These are phyloP conservation scores for Ustilago cynodontis DNA, from an alignment of 1,284 basidiomycete genomes.

Conservation along the genomic window DNA sequence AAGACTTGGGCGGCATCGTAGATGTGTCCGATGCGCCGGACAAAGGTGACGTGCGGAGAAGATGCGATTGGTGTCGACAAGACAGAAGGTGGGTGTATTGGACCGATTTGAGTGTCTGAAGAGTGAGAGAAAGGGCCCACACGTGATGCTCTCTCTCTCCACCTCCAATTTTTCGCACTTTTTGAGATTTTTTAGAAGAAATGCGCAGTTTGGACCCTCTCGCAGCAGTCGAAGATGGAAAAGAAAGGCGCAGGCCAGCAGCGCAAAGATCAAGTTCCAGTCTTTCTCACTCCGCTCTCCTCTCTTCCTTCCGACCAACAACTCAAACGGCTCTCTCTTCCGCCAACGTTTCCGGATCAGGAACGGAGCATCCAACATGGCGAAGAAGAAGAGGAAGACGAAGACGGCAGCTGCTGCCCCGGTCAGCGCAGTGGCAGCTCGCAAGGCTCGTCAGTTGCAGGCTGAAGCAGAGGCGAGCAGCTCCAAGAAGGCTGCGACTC, in stretches of 20 bases:
- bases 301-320: not conserved
- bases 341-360: not conserved
- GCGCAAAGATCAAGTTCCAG: not conserved
- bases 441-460: conserved; percentile 26
- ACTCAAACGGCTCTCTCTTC: not conserved
- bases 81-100: not conserved
- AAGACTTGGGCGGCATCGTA: conserved; percentile 46
- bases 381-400: no score
- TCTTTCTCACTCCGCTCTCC: not conserved
- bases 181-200: conserved; percentile 23
- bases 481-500: conserved; percentile 7
- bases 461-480: conserved; percentile 15
- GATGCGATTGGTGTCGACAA: not conserved
- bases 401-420: conserved; percentile 16
- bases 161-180: conserved; percentile 9
- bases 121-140: conserved; percentile 8
- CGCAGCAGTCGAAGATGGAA: no score
- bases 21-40: not conserved
- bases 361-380: conserved; percentile 17
- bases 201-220: conserved; percentile 2
- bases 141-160: conserved; percentile 25
- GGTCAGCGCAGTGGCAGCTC: conserved; percentile 45
- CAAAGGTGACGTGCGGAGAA: not conserved
- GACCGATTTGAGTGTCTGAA: not conserved
- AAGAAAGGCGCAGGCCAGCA: conserved; percentile 18